Conservation (phyloP, 176 grass and related monocot species). For the Aegilops speltoides region DNA sequence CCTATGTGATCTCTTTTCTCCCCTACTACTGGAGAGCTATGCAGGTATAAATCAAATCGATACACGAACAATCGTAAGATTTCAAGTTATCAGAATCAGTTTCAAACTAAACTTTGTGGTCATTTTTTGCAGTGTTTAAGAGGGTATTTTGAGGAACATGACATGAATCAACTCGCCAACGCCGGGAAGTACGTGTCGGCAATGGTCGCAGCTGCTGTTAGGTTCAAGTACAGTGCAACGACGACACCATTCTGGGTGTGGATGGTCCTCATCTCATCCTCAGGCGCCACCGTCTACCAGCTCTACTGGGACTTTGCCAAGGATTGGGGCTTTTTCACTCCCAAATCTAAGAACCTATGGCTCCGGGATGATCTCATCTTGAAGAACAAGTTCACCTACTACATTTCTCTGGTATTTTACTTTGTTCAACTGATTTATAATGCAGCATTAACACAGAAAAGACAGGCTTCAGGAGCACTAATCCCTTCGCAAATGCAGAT, state of each 20-base stretch:
- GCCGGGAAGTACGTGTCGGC: slow-evolving; percentile 87
- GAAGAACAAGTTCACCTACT: slow-evolving; percentile 82
- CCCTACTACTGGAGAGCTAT: slow-evolving; percentile 97
- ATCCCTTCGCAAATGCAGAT: slow-evolving; percentile 42
- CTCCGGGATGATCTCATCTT: slow-evolving; percentile 79
- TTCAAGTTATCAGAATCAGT: neutral
- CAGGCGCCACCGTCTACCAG: slow-evolving; percentile 74
- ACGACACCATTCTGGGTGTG: slow-evolving; percentile 54
- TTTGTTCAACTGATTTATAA: neutral
- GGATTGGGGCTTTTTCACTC: slow-evolving; percentile 80
- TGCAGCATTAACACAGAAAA: too few relatives aligned
- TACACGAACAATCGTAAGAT: neutral
- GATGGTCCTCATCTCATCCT: slow-evolving; percentile 64
- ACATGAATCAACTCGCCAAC: slow-evolving; percentile 77
- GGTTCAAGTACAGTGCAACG: slow-evolving; percentile 64
- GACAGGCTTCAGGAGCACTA: neutral
- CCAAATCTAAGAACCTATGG: slow-evolving; percentile 56
- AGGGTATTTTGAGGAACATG: slow-evolving; percentile 85
- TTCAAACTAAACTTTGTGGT: neutral
- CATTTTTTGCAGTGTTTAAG: slow-evolving; percentile 47
- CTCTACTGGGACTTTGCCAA: slow-evolving; percentile 96
- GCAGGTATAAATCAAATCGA: slow-evolving; percentile 61
- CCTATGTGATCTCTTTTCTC: slow-evolving; percentile 84
- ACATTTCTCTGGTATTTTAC: slow-evolving; percentile 66
- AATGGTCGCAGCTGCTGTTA: slow-evolving; percentile 80